Evolutionary conservation across 1,284 basidiomycete species (phyloP), one percentile per base, ranked within the genome.

Genomic region (Filobasidium uniguttulatum): DNA sequence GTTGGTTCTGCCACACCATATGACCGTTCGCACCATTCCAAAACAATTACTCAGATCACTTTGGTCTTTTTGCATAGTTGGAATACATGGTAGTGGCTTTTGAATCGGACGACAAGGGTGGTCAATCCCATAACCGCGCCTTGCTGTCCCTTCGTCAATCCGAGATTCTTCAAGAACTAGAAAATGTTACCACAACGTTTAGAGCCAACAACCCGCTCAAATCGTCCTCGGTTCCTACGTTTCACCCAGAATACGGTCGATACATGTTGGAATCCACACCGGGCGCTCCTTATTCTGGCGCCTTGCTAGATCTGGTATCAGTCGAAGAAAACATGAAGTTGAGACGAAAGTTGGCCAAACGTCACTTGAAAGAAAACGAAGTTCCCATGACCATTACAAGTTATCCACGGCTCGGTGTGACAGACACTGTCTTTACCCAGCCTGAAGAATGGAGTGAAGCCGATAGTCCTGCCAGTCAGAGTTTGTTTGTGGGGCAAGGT

Each of bases 211-310:
- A 80, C 54, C 73, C 73, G 53, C 75, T 76, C 26, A 74, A 77
- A 43, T 46, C 44, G 50, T 47, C 20, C 25, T 40, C n/a, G 14
- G 50, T 89, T 23, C 90, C 91, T 3, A 86, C 83, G n/a, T 98
- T 94, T 65, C 94, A 98, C 65, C 93, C 93, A 14, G 94, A 99
- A 69, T 98, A 93, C 71, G 94, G 93, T 44, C 79, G 91, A 35
- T 98, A 88, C 73, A 99, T 99, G 94, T 76, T 98, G 50, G 94
- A 99, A 69, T 90, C 88, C 6, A 99, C 93, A 0, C 94, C 94
- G 0, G 94, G 94, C 2, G 78, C 79, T 36, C 94, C 94, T 1
- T 98, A 96, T 71, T 84, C 86, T 5, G 88, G 86, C 15, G 82
- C 77, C 22, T 78, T 93, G 31, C 75, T 75, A 44, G 88, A 94